A percentile compares a stretch with the other conserved stretches of the same genome.
These are phyloP conservation scores for Sporothrix curviconia DNA, from an alignment of 2,329 filamentous ascomycete species.

Conservation along the genomic window DNA sequence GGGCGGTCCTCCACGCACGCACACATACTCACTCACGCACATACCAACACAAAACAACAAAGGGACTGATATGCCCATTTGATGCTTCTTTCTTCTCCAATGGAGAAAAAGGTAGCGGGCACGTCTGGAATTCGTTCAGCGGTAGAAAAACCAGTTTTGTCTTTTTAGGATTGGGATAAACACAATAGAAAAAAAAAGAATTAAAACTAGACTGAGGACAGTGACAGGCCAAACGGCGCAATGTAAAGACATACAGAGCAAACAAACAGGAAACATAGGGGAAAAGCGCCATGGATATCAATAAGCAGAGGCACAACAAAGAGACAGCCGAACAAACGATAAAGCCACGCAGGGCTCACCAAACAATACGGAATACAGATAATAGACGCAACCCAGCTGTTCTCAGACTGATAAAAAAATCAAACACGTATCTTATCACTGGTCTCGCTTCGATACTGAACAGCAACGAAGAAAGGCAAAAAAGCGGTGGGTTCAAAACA, in stretches of 20 bases:
- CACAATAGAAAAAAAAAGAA: conserved; percentile 14
- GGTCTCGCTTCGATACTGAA: no score
- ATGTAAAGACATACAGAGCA: neutral
- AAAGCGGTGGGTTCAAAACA: no score
- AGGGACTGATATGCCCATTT: no score
- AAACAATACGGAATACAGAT: no score
- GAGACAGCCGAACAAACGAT: no score
- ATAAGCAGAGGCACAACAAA: no score
- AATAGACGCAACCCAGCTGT: neutral
- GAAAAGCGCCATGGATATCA: neutral
- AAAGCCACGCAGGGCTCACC: no score
- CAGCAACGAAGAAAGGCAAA: no score
- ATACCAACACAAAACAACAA: neutral
- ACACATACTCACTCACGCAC: no score
- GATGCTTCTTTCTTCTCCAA: neutral
- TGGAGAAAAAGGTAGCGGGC: neutral
- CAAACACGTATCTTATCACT: no score
- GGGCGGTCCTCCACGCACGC: neutral
- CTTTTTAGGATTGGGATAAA: conserved; percentile 6
- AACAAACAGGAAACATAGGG: no score
- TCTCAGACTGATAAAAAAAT: no score
- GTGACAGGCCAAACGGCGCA: neutral
- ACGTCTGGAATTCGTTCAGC: neutral
- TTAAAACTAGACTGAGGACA: conserved; percentile 5
- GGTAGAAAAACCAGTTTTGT: conserved; percentile 1